Conservation (phyloP, 345 rosid genomes). For the Ailanthus altissimus region DNA sequence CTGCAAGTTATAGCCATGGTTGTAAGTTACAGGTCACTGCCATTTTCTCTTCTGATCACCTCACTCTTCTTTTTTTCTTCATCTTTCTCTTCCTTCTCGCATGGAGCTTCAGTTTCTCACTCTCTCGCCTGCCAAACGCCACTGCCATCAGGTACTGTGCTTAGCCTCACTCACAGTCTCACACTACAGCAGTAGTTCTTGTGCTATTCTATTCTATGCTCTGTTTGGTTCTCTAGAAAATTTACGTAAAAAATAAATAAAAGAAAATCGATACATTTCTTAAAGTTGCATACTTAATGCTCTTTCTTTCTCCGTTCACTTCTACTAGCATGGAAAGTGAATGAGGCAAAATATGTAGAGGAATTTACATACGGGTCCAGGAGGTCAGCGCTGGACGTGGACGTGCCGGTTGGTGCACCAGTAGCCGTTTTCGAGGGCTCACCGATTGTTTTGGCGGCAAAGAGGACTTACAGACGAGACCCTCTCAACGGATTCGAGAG, state of each 20-base stretch:
- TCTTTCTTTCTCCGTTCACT: slow-evolving; percentile 1
- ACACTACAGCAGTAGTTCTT: background rate
- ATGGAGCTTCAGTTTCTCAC: slow-evolving; percentile 45
- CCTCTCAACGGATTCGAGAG: slow-evolving; percentile 70
- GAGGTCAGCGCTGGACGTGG: slow-evolving; percentile 51
- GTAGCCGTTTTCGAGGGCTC: slow-evolving; percentile 19
- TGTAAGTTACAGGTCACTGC: slow-evolving; percentile 29
- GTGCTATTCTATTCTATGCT: background rate
- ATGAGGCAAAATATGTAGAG: slow-evolving; percentile 25
- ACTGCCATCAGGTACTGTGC: slow-evolving; percentile 54
- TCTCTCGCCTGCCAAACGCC: slow-evolving; percentile 40
- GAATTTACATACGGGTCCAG: slow-evolving; percentile 31
- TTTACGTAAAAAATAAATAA: background rate
- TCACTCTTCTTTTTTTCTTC: slow-evolving; percentile 36
- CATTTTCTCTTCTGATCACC: slow-evolving; percentile 23
- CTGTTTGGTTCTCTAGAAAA: slow-evolving; percentile 35
- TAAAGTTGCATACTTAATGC: background rate
- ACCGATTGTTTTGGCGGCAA: slow-evolving; percentile 66
- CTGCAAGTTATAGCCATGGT: slow-evolving; percentile 3
- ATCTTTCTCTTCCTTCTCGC: slow-evolving; percentile 35
- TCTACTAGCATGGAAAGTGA: slow-evolving; percentile 30
- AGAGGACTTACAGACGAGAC: slow-evolving; percentile 82
- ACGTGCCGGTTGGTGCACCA: slow-evolving; percentile 53
- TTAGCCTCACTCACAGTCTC: background rate
- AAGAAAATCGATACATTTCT: background rate